A percentile compares a stretch with the other conserved stretches of the same genome.
These are phyloP conservation scores for Yamadazyma triangularis DNA, from an alignment of 1,139 yeast genomes.

Conservation along the genomic window DNA sequence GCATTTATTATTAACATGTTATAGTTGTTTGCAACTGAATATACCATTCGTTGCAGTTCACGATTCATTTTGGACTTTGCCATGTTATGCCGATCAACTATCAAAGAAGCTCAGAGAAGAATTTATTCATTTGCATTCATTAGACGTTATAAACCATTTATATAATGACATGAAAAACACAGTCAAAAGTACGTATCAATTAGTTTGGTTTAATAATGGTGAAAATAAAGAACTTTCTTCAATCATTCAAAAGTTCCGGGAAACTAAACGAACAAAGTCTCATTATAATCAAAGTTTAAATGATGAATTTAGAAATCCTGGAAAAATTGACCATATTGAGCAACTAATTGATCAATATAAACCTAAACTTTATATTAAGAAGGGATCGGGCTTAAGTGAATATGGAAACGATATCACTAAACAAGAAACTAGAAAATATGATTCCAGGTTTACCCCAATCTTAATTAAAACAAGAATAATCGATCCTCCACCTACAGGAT, in stretches of 20 bases:
- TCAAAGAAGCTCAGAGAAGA: conserved; percentile 23
- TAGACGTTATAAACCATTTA: conserved; percentile 22
- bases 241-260: too few species aligned
- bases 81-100: conserved; percentile 25
- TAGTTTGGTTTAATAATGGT: conserved; percentile 28
- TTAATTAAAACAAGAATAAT: conserved; percentile 23
- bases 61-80: conserved; percentile 45
- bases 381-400: conserved; percentile 1
- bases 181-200: conserved; percentile 24
- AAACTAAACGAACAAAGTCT: neutral
- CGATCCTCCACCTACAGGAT: conserved; percentile 29
- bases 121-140: conserved; percentile 31
- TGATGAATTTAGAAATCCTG: conserved; percentile 10
- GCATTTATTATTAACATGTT: conserved; percentile 36
- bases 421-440: conserved; percentile 1
- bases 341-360: conserved; percentile 13
- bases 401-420: conserved; percentile 1
- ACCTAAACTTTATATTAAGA: conserved; percentile 20
- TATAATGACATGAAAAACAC: conserved; percentile 22
- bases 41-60: conserved; percentile 39
- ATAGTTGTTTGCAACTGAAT: conserved; percentile 15
- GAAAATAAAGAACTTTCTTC: conserved; percentile 17
- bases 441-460: conserved; percentile 18
- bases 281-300: conserved; percentile 11
- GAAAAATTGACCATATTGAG: conserved; percentile 4